Evolutionary conservation across 768 basidiomycete species (phyloP), one percentile per base, ranked within the genome.

Genomic region (Cystobasidium tubakii): DNA sequence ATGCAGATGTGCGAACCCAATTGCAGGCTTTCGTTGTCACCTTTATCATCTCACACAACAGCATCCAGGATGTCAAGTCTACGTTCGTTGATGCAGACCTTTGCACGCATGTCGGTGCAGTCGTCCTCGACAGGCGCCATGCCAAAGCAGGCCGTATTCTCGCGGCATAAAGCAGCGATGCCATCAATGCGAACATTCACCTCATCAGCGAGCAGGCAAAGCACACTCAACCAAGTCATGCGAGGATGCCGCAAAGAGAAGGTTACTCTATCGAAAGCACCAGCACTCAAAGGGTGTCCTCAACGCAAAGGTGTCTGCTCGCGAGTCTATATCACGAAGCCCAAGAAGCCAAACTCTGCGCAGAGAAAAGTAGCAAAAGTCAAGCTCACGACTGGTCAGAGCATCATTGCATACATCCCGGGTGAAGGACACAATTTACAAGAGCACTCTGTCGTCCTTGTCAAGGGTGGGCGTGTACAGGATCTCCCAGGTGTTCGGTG

Each of bases 391-490:
- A 92, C 88, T 15, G 96, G 96, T 63, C 88, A 90, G 81, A 88
- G 88, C 53, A 85, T 93, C 75, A 90, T 90, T 84, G 93, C 92
- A 19, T 98, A 97, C 81, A 92, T 98, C 73, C 90, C 89, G 55
- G 96, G 96, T 78, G 96, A 98, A 80, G 96, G 96, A 0, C 95
- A 98, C 81, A 97, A 96, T 80, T 82, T 98, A 79, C 96, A 98
- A 83, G 96, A 98, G 81, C 96, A 99, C 79, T 90, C 89, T 82
- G 95, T 98, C 2, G 93, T 98, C 0, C 82, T 97, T 54, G 87
- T 98, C n/a, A 84, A 94, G 78, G 96, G 96, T 3, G 96, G 96
- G 17, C 87, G 92, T 83, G 89, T 92, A 0, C 94, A 97, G 84
- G 96, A 99, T 88, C 85, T 98, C 81, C 95, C 95, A 43, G 94